Evolutionary conservation across 805 yeast species (phyloP).

Genomic region (Monosporozyma unispora): DNA sequence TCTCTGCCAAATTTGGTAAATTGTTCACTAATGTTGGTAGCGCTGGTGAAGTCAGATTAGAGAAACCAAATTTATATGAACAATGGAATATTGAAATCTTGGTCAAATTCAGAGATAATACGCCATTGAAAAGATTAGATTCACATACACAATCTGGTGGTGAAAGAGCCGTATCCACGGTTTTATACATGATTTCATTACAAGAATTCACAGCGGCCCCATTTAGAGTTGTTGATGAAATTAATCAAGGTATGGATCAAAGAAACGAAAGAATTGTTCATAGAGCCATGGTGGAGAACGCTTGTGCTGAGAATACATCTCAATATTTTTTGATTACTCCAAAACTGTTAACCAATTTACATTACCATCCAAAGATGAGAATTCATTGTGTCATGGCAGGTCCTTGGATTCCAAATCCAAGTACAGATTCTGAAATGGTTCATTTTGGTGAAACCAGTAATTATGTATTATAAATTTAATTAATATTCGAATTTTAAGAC

Average conservation of each 20-base stretch:
- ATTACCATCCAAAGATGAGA: conserved; percentile 71
- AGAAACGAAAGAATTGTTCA: conserved; percentile 83
- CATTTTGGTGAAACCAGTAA: conserved; percentile 31
- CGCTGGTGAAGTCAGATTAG: conserved; percentile 68
- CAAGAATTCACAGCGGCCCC: conserved; percentile 87
- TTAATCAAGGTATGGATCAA: conserved; percentile 98
- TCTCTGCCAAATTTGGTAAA: conserved; percentile 56
- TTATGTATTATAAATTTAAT: conserved; percentile 2
- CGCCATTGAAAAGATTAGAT: conserved; percentile 62
- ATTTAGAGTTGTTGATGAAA: conserved; percentile 92
- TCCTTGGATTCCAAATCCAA: conserved; percentile 36
- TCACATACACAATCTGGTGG: conserved; percentile 96
- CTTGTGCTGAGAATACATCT: conserved; percentile 54
- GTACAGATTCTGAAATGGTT: conserved; percentile 23
- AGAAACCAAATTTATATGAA: conserved; percentile 38
- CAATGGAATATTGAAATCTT: conserved; percentile 80
- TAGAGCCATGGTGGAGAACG: conserved; percentile 71
- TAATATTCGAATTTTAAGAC: not conserved
- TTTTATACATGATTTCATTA: conserved; percentile 78
- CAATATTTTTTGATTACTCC: conserved; percentile 94
- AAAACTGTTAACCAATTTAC: conserved; percentile 67
- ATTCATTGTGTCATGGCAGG: conserved; percentile 76
- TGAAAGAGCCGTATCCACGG: conserved; percentile 92
- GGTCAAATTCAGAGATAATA: conserved; percentile 77
- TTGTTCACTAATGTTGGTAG: conserved; percentile 72